A percentile compares a stretch with the other conserved stretches of the same genome.
Evolutionary conservation across 768 basidiomycete genomes (phyloP).

Genomic region (Lactifluus piperatus): DNA sequence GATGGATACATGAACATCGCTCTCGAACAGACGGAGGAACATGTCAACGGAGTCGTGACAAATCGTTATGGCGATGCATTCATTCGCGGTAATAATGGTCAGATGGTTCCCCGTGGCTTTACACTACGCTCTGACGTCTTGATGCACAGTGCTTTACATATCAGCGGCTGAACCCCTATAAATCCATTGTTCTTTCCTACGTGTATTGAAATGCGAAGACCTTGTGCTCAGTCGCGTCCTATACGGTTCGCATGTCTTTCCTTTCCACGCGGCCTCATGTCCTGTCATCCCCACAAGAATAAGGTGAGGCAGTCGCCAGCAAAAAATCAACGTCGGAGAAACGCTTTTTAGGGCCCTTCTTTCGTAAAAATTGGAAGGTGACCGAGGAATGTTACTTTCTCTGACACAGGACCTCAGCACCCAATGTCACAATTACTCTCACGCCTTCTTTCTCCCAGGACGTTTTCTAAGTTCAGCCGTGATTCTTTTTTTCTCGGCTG

Average conservation of each 20-base stretch:
- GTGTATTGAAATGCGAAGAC: not conserved
- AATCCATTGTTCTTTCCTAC: not conserved
- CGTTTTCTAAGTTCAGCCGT: not conserved
- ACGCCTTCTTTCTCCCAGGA: not conserved
- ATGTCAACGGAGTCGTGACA: slow-evolving; percentile 79
- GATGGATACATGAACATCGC: slow-evolving; percentile 99
- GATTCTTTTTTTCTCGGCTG: not conserved
- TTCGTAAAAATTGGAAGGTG: not conserved
- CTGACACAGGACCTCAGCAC: not conserved
- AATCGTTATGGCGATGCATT: slow-evolving; percentile 94
- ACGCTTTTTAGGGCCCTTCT: not conserved
- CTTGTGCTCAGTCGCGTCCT: not conserved
- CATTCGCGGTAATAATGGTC: slow-evolving; percentile 90
- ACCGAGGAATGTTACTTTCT: too few species aligned
- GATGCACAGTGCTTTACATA: slow-evolving; percentile 54
- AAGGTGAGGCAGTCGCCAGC: not conserved
- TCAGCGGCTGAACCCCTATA: slow-evolving; percentile 7
- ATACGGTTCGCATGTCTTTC: not conserved
- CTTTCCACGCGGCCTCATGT: not conserved
- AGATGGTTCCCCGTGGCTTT: not conserved
- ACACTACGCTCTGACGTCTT: not conserved
- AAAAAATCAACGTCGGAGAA: not conserved
- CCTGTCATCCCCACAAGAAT: not conserved
- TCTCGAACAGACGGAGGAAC: slow-evolving; percentile 93
- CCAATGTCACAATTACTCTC: not conserved